Base-by-base conservation (phyloP, 2,329 filamentous ascomycete genomes). In the Teratosphaeria epicoccoides region DNA sequence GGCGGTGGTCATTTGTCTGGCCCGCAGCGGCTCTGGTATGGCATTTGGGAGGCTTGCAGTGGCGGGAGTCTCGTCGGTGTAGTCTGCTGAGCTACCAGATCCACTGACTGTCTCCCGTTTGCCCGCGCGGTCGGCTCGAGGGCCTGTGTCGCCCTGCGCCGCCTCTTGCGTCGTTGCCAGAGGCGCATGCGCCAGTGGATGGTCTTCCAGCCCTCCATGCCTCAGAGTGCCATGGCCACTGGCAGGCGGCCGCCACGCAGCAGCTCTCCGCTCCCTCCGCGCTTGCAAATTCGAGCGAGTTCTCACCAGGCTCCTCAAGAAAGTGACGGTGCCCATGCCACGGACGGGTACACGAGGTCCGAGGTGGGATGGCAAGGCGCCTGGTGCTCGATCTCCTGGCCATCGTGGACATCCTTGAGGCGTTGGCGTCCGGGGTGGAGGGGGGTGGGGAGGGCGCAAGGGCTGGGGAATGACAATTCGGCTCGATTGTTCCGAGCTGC, bases 341-440 rank as follows among this genome's bases (percentile, higher is more conserved):
- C 33, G 33, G 4, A 40, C 14, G 10, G 33, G 33, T 20, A 40
- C 20, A 17, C 33, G 33, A 3, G 33, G 33, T 20, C 14, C 33
- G 3, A 40, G 33, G 20, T 9, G 33, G 14, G 33, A 17, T 17
- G 33, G 33, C n/a, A 7, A 17, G 1, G n/a, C 20, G 14, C 33
- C 25, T 20, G 23, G n/a, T 2, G 48, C 6, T 49, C 14, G 40
- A 22, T 49, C 49, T 17, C 53, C 56, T 2, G 60, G 60, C 64
- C 64, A 66, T 22, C 59, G 53, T 11, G 62, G 63, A 4, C 63
- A 45, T 5, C 63, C 64, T 10, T 56, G 50, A 2, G 63, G 63
- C n/a, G 62, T 66, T n/a, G 24, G 46, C 10, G 49, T 48, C 4
- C 63, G 61, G 17, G 55, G 37, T 9, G 61, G 62, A 6, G 61